These are phyloP conservation scores for Aspergillus tanneri DNA, from an alignment of 2,329 filamentous ascomycete genomes.

Conservation along the genomic window DNA sequence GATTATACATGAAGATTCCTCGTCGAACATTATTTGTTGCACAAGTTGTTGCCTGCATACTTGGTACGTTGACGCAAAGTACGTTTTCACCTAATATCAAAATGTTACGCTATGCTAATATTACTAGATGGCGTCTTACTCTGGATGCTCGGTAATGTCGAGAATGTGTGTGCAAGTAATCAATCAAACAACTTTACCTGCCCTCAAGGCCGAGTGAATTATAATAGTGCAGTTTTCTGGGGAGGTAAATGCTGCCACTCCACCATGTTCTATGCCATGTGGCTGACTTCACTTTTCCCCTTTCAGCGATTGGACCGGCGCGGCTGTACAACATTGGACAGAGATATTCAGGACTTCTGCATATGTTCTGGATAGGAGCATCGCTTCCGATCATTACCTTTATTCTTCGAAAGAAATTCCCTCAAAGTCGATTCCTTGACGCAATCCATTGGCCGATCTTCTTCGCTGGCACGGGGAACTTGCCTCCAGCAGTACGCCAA, in stretches of 20 bases:
- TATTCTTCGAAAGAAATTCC: slow-evolving; percentile 56
- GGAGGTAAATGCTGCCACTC: slow-evolving; percentile 27
- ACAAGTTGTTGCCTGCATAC: slow-evolving; percentile 49
- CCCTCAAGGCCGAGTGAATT: slow-evolving; percentile 46
- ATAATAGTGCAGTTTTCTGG: slow-evolving; percentile 50
- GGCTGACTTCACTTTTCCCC: neutral
- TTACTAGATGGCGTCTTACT: slow-evolving; percentile 34
- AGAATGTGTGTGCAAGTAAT: slow-evolving; percentile 39
- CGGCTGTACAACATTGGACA: slow-evolving; percentile 47
- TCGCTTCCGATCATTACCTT: slow-evolving; percentile 49
- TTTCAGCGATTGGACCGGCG: slow-evolving; percentile 45
- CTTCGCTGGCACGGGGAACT: slow-evolving; percentile 25
- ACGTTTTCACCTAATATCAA: slow-evolving; percentile 28
- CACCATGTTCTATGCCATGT: neutral
- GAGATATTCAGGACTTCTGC: slow-evolving; percentile 48
- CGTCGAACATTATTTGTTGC: slow-evolving; percentile 48
- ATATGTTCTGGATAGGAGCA: slow-evolving; percentile 52
- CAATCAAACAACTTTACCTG: slow-evolving; percentile 50
- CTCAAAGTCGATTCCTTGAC: slow-evolving; percentile 44
- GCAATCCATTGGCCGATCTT: slow-evolving; percentile 28
- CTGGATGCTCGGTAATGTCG: slow-evolving; percentile 38
- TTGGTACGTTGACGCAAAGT: slow-evolving; percentile 45
- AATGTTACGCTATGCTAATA: slow-evolving; percentile 38
- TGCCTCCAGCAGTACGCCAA: slow-evolving; percentile 24
- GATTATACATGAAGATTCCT: slow-evolving; percentile 52